These are phyloP conservation scores for Magnaporthales sp. DNA, from an alignment of 2,329 filamentous ascomycete species.

Conservation along the genomic window DNA sequence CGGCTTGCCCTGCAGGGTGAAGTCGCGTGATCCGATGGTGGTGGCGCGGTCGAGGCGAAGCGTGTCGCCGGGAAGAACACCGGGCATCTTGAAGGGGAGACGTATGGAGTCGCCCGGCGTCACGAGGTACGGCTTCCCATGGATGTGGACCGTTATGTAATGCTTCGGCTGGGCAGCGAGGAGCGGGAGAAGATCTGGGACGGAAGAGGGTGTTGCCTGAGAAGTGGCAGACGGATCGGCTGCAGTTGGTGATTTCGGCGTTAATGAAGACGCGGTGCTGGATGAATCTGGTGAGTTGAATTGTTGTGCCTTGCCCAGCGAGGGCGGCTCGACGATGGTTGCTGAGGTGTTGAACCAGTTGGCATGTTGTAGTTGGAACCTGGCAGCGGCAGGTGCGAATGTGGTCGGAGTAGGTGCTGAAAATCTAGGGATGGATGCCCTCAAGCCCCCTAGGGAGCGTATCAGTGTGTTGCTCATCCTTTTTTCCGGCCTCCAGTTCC, in stretches of 20 bases:
- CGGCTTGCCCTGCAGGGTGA: constrained; percentile 74
- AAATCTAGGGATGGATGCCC: background rate
- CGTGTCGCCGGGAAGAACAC: constrained; percentile 71
- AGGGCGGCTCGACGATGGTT: background rate
- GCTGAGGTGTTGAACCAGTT: constrained; percentile 2
- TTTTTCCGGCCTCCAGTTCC: background rate
- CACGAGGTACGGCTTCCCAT: constrained; percentile 71
- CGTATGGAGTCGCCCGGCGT: constrained; percentile 67
- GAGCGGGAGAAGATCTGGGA: constrained; percentile 57
- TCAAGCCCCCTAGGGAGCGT: background rate
- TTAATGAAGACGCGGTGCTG: background rate
- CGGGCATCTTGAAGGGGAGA: constrained; percentile 71
- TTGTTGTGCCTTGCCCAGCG: background rate
- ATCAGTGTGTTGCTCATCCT: background rate
- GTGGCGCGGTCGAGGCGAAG: constrained; percentile 81
- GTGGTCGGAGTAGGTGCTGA: background rate
- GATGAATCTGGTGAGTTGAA: background rate
- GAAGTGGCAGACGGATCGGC: background rate
- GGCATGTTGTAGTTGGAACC: background rate
- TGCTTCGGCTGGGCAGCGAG: constrained; percentile 64
- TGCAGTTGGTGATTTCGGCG: background rate
- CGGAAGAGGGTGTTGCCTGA: constrained; percentile 11
- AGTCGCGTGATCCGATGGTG: constrained; percentile 77
- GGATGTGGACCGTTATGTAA: constrained; percentile 74
- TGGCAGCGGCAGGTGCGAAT: background rate